Percentiles rank a stretch among this genome's conserved stretches.
Evolutionary conservation across 2,329 filamentous ascomycete genomes (phyloP).

Genomic region (Dactylellina drechsleri): DNA sequence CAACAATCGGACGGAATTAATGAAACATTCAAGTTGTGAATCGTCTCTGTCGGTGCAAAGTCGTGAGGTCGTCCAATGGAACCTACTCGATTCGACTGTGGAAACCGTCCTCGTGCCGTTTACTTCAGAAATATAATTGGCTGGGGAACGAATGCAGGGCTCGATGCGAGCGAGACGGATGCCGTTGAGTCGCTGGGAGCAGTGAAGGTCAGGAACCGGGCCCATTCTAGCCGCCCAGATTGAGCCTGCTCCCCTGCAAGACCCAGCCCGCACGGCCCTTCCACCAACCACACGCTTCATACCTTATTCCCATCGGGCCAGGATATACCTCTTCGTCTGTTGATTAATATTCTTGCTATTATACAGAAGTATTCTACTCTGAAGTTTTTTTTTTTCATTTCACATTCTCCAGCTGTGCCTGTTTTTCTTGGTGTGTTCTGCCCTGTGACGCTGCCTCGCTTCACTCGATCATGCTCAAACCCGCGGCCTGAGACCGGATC

Average conservation of each 20-base stretch:
- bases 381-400: conserved; percentile 6
- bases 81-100: not conserved
- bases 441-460: conserved; percentile 7
- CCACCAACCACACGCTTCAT: not conserved
- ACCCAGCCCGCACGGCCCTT: conserved; percentile 24
- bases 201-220: conserved; percentile 5
- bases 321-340: not conserved
- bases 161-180: too few species aligned
- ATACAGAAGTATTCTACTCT: too few species aligned
- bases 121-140: not conserved
- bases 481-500: conserved; percentile 8
- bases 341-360: conserved; percentile 5
- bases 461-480: conserved; percentile 53
- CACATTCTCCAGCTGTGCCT: conserved; percentile 14
- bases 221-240: conserved; percentile 10
- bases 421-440: not conserved
- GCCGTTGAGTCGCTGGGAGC: too few species aligned
- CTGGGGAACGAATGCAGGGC: not conserved
- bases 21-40: too few species aligned
- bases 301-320: conserved; percentile 11
- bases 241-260: not conserved
- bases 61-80: not conserved
- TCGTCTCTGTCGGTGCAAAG: not conserved
- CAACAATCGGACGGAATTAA: too few species aligned
- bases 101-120: conserved; percentile 3